phyloP scores from a whole-genome alignment of 345 rosid genomes.

The Fremontodendron californicum region DNA sequence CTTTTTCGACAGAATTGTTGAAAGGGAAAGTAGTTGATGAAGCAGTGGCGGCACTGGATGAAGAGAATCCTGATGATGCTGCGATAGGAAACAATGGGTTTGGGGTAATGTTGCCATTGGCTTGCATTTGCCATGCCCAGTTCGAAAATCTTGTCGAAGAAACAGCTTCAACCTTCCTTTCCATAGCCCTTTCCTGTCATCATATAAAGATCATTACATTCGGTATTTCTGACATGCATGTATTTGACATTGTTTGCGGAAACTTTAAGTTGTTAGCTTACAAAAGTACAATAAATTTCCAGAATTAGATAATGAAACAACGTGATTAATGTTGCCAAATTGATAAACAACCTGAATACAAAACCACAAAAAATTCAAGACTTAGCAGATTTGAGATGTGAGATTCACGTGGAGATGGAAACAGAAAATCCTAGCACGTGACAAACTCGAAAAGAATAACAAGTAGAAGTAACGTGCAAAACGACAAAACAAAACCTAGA shows the following conservation, averaged over 20 bases:
- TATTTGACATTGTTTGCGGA: too few relatives aligned
- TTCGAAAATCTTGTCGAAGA: slow-evolving; percentile 18
- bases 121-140: slow-evolving; percentile 34
- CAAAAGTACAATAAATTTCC: too few relatives aligned
- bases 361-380: too few relatives aligned
- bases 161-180: slow-evolving; percentile 32
- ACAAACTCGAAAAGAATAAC: too few relatives aligned
- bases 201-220: too few relatives aligned
- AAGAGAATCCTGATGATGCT: slow-evolving; percentile 99
- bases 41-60: slow-evolving; percentile 37
- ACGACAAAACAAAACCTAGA: neutral
- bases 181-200: slow-evolving; percentile 38
- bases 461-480: neutral
- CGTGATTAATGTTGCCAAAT: neutral
- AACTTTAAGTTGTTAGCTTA: too few relatives aligned
- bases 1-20: slow-evolving; percentile 15
- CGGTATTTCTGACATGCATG: too few relatives aligned
- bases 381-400: too few relatives aligned
- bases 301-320: neutral
- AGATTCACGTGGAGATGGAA: too few relatives aligned
- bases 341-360: too few relatives aligned
- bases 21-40: slow-evolving; percentile 26
- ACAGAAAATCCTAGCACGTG: neutral
- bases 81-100: slow-evolving; percentile 52
- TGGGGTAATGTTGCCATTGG: slow-evolving; percentile 24